These are phyloP conservation scores for Penicillium vulpinum DNA, from an alignment of 2,329 filamentous ascomycete genomes.

Conservation along the genomic window DNA sequence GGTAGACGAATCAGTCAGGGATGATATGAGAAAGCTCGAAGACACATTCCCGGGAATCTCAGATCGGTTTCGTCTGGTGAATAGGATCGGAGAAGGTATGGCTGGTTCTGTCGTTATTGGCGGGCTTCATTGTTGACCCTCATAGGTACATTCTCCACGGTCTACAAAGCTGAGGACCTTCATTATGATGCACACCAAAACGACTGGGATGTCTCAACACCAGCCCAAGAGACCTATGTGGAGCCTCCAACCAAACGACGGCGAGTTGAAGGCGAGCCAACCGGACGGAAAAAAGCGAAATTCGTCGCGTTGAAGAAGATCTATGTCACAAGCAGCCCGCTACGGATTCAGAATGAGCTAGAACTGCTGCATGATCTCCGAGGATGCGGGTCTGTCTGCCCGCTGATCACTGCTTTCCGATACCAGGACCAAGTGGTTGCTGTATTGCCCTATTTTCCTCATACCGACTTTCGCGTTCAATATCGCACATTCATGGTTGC, in stretches of 20 bases:
- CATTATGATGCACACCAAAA: slow-evolving; percentile 81
- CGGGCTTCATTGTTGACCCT: slow-evolving; percentile 1
- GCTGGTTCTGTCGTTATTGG: not conserved
- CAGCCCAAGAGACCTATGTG: slow-evolving; percentile 65
- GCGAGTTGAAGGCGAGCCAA: slow-evolving; percentile 44
- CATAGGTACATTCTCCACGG: slow-evolving; percentile 92
- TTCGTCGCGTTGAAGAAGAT: slow-evolving; percentile 99
- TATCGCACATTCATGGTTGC: slow-evolving; percentile 84
- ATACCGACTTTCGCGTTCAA: slow-evolving; percentile 88
- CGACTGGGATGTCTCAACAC: slow-evolving; percentile 73
- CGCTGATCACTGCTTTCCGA: slow-evolving; percentile 95
- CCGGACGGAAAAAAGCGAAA: slow-evolving; percentile 57
- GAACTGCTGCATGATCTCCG: slow-evolving; percentile 87
- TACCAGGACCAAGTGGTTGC: slow-evolving; percentile 92
- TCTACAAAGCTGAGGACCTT: slow-evolving; percentile 97
- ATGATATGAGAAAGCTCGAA: slow-evolving; percentile 86
- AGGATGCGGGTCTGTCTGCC: slow-evolving; percentile 81
- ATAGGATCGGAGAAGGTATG: slow-evolving; percentile 91
- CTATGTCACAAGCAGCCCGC: slow-evolving; percentile 93
- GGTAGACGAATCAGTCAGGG: slow-evolving; percentile 59
- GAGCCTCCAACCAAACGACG: slow-evolving; percentile 65
- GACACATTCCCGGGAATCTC: slow-evolving; percentile 80
- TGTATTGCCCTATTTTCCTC: slow-evolving; percentile 91
- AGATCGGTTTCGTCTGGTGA: slow-evolving; percentile 83
- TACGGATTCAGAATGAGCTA: slow-evolving; percentile 92